Conservation (phyloP, 1,284 basidiomycete genomes). For the Lentinula novae-zelandiae region DNA sequence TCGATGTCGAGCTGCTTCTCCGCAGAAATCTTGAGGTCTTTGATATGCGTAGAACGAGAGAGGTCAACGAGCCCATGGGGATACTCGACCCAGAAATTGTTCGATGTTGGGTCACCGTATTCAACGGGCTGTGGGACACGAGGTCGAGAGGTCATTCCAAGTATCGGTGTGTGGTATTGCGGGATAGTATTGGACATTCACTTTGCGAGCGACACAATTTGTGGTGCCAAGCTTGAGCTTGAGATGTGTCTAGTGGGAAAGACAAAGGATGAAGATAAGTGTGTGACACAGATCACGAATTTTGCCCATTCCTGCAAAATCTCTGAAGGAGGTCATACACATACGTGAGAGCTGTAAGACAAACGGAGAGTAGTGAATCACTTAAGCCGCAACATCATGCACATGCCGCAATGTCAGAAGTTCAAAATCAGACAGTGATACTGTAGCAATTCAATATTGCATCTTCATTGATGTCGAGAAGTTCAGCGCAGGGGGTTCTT, state of each 20-base stretch:
- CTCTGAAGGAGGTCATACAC: neutral
- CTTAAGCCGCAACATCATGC: neutral
- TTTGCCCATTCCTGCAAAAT: no score
- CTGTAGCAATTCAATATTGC: no score
- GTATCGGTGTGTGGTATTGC: conserved; percentile 37
- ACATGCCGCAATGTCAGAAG: neutral
- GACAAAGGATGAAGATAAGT: neutral
- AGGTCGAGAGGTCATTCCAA: conserved; percentile 44
- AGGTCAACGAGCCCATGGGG: conserved; percentile 61
- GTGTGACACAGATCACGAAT: no score
- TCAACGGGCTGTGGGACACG: conserved; percentile 40
- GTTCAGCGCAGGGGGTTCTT: neutral
- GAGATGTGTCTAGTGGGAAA: no score
- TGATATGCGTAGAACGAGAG: conserved; percentile 31
- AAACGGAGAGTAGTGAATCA: neutral
- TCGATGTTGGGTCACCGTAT: conserved; percentile 48
- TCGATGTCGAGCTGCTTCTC: neutral
- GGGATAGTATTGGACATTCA: conserved; percentile 18
- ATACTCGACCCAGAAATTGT: conserved; percentile 63
- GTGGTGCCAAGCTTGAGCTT: no score
- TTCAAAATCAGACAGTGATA: no score
- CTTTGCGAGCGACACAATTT: no score
- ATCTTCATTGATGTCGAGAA: neutral
- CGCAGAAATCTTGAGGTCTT: conserved; percentile 34
- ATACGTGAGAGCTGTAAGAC: neutral